A percentile compares a stretch with the other conserved stretches of the same genome.
phyloP scores from a whole-genome alignment of 495 filamentous ascomycete species.

The Penicillium crystallinum region DNA sequence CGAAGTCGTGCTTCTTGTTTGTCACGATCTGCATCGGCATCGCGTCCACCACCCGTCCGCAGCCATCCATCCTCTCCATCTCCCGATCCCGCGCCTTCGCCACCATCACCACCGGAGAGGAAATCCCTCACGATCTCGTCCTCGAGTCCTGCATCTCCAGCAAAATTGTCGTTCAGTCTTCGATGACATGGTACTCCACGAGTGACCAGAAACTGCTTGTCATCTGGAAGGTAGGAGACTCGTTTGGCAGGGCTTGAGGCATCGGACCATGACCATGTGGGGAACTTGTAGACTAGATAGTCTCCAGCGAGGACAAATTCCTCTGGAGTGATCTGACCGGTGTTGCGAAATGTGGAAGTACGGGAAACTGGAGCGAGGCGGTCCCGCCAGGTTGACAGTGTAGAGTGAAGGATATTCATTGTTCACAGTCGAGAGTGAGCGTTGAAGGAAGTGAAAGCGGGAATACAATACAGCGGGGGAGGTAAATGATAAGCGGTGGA shows the following conservation, averaged over 20 bases:
- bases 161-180: slow-evolving; percentile 88
- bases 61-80: slow-evolving; percentile 88
- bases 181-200: slow-evolving; percentile 89
- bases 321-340: slow-evolving; percentile 93
- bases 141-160: slow-evolving; percentile 76
- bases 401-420: slow-evolving; percentile 69
- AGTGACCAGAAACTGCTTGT: slow-evolving; percentile 94
- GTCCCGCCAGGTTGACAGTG: slow-evolving; percentile 80
- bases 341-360: slow-evolving; percentile 87
- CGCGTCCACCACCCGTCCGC: slow-evolving; percentile 63
- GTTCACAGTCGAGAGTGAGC: slow-evolving; percentile 5
- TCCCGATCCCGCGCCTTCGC: slow-evolving; percentile 42
- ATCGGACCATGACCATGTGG: slow-evolving; percentile 96
- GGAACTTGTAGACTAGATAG: slow-evolving; percentile 98
- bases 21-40: slow-evolving; percentile 39
- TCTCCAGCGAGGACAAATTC: slow-evolving; percentile 96
- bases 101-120: slow-evolving; percentile 52
- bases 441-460: slow-evolving; percentile 7
- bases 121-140: slow-evolving; percentile 79
- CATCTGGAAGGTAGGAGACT: slow-evolving; percentile 73
- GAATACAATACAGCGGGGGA: background rate
- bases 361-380: slow-evolving; percentile 80
- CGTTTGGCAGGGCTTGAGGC: slow-evolving; percentile 73
- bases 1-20: slow-evolving; percentile 66
- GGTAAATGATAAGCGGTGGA: slow-evolving; percentile 27